Percentiles rank a stretch among this genome's conserved stretches.
Evolutionary conservation across 345 rosid genomes (phyloP).

Genomic region (Moringa oleifera): DNA sequence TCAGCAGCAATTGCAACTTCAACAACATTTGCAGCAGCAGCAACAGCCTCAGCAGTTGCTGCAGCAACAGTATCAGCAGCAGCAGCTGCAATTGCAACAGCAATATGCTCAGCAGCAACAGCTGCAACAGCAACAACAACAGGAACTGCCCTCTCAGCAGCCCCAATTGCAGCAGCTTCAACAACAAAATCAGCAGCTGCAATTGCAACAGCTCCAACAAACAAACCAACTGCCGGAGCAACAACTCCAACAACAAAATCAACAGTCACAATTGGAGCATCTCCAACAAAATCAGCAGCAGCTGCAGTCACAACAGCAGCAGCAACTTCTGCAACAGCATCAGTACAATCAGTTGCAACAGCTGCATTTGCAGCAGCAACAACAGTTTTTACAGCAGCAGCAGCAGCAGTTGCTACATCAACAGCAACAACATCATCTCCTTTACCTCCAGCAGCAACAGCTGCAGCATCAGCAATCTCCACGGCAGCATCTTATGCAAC

Average conservation of each 20-base stretch:
- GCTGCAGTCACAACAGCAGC: slow-evolving; percentile 16
- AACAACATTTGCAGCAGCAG: slow-evolving; percentile 23
- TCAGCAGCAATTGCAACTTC: slow-evolving; percentile 33
- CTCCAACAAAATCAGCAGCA: slow-evolving; percentile 17
- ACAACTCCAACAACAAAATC: slow-evolving; percentile 8
- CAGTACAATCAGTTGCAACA: slow-evolving; percentile 28
- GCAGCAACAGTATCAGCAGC: slow-evolving; percentile 22
- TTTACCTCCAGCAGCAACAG: slow-evolving; percentile 28
- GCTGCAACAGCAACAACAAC: slow-evolving; percentile 41
- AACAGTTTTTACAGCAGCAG: slow-evolving; percentile 24
- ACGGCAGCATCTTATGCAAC: slow-evolving; percentile 14
- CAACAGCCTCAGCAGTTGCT: slow-evolving; percentile 24
- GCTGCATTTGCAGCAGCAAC: slow-evolving; percentile 32
- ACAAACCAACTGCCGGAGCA: slow-evolving; percentile 17
- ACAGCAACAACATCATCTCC: slow-evolving; percentile 17
- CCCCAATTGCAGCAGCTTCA: slow-evolving; percentile 28
- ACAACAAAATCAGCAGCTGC: slow-evolving; percentile 30
- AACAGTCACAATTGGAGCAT: background rate
- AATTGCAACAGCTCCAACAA: slow-evolving; percentile 19
- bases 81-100: slow-evolving; percentile 21
- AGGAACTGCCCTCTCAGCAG: slow-evolving; percentile 28
- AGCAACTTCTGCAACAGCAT: slow-evolving; percentile 27
- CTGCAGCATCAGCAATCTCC: slow-evolving; percentile 7
- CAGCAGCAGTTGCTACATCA: slow-evolving; percentile 26
- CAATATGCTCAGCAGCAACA: slow-evolving; percentile 16